Conservation (phyloP, 305 asterid species). For the Fraxinus nigra region DNA sequence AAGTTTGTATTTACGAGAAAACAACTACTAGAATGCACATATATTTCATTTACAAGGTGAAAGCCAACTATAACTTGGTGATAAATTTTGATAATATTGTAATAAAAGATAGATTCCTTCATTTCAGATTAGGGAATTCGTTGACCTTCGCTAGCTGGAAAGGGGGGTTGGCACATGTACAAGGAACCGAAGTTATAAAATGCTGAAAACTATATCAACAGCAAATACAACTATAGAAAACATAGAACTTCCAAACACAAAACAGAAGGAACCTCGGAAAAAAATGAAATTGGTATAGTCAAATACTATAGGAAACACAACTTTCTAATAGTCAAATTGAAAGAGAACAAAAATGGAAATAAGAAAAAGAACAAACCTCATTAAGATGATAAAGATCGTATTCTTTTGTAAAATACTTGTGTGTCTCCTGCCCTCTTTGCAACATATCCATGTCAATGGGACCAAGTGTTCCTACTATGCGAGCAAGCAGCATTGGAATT, state of each 20-base stretch:
- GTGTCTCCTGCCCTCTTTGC: slow-evolving; percentile 65
- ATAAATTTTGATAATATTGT: background rate
- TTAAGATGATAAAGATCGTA: slow-evolving; percentile 60
- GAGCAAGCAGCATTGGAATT: slow-evolving; percentile 70
- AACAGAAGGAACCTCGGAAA: background rate
- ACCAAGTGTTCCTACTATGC: slow-evolving; percentile 67
- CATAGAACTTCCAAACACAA: background rate
- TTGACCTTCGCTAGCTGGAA: background rate
- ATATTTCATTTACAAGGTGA: background rate
- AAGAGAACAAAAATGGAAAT: background rate
- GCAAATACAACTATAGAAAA: background rate
- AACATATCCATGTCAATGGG: slow-evolving; percentile 73
- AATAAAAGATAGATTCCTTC: background rate
- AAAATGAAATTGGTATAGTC: background rate
- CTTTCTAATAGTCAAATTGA: background rate
- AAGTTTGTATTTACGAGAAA: background rate
- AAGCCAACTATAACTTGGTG: background rate
- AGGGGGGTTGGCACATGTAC: background rate
- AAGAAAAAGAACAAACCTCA: slow-evolving; percentile 53
- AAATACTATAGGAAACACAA: background rate
- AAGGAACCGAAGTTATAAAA: background rate
- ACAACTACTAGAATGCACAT: background rate
- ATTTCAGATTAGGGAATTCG: background rate
- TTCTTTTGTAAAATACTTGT: slow-evolving; percentile 82
- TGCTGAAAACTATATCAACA: background rate